Conservation (phyloP, 2,329 filamentous ascomycete genomes). For the Cryphonectria parasitica region DNA sequence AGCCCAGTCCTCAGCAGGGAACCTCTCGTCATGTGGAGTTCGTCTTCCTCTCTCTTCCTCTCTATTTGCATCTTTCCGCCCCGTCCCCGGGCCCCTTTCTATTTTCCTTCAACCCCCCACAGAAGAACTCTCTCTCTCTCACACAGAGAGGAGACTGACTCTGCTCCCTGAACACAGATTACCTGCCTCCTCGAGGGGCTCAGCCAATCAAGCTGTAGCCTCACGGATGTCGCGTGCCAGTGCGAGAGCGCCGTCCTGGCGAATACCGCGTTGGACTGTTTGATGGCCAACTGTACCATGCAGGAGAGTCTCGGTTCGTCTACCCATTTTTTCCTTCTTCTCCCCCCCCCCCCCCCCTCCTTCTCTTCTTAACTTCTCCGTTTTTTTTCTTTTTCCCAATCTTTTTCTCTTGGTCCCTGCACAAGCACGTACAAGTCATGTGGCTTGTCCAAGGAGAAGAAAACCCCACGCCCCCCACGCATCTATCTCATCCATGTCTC, state of each 20-base stretch:
- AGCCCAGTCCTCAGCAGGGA: constrained; percentile 17
- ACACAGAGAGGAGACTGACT: not conserved
- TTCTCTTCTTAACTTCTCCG: not conserved
- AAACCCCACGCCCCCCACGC: not conserved
- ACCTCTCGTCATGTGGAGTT: constrained; percentile 23
- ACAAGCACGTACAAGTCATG: not conserved
- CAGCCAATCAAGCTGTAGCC: constrained; percentile 14
- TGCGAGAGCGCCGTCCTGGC: constrained; percentile 15
- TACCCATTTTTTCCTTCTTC: too few species aligned
- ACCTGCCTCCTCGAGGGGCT: constrained; percentile 22
- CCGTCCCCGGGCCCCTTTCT: not conserved
- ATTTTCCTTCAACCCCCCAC: not conserved
- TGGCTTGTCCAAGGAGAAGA: not conserved
- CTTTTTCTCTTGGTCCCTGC: not conserved
- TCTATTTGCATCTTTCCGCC: not conserved
- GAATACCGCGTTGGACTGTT: constrained; percentile 16
- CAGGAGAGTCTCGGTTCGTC: constrained; percentile 25
- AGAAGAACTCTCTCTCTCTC: too few species aligned
- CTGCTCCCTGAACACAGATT: constrained; percentile 16
- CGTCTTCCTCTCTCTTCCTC: not conserved
- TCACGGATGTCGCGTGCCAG: constrained; percentile 18
- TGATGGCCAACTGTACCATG: constrained; percentile 26
- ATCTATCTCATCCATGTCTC: not conserved
- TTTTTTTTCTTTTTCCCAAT: not conserved
- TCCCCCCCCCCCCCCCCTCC: too few species aligned